Evolutionary conservation across 371 early-diverging fungal genomes (phyloP).

Genomic region (Coemansia sp.): DNA sequence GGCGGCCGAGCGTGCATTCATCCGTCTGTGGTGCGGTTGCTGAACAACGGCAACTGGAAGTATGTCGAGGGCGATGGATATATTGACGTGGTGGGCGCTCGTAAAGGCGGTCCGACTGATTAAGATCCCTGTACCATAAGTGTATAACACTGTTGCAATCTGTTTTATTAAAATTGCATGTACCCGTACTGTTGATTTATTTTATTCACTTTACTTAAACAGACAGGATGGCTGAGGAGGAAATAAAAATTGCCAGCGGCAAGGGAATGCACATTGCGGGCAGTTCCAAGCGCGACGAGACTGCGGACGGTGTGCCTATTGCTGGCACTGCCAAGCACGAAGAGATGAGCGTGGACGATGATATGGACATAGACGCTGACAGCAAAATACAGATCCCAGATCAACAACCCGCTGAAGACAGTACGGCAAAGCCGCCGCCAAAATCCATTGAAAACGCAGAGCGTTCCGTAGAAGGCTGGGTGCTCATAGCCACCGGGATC

Average conservation of each 20-base stretch:
- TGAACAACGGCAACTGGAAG: constrained; percentile 61
- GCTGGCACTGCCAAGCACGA: constrained; percentile 3
- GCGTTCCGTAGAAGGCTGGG: constrained; percentile 90
- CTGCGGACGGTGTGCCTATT: not conserved
- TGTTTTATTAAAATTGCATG: too few relatives aligned
- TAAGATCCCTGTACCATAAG: constrained; percentile 2
- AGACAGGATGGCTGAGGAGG: constrained; percentile 8
- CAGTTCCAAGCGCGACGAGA: not conserved
- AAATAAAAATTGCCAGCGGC: not conserved
- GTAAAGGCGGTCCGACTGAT: not conserved
- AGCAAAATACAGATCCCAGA: not conserved
- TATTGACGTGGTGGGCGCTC: constrained; percentile 51
- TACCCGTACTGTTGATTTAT: too few relatives aligned
- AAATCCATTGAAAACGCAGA: constrained; percentile 17
- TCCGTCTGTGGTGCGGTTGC: constrained; percentile 56
- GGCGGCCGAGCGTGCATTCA: constrained; percentile 60
- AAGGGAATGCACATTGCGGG: constrained; percentile 6
- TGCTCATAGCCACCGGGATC: constrained; percentile 83
- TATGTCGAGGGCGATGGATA: constrained; percentile 59
- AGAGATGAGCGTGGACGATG: not conserved
- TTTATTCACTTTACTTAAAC: not conserved
- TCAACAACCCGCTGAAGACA: not conserved
- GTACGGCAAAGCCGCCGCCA: not conserved
- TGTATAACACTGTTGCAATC: too few relatives aligned
- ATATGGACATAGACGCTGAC: constrained; percentile 2